These are phyloP conservation scores for Solanum dulcamara DNA, from an alignment of 257 asterid species.

Conservation along the genomic window DNA sequence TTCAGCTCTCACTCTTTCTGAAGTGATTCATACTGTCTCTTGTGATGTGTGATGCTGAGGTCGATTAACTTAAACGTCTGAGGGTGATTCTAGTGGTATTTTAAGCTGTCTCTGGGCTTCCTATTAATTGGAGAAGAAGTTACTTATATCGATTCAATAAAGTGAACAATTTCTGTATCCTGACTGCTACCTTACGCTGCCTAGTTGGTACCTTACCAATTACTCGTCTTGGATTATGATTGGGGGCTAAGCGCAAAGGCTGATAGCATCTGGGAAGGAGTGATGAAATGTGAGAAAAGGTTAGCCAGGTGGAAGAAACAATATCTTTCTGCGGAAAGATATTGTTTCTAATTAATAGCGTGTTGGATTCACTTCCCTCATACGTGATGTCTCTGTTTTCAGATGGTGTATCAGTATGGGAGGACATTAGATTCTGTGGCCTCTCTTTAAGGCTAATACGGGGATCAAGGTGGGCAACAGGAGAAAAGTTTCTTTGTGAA, in stretches of 20 bases:
- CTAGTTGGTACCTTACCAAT: not conserved
- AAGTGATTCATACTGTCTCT: not conserved
- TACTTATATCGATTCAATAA: not conserved
- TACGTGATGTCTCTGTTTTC: not conserved
- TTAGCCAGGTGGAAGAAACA: not conserved
- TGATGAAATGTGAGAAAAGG: not conserved
- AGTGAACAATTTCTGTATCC: not conserved
- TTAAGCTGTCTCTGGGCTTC: not conserved
- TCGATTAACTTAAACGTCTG: not conserved
- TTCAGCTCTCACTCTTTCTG: not conserved
- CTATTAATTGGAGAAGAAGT: not conserved
- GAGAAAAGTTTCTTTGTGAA: not conserved
- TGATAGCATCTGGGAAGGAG: not conserved
- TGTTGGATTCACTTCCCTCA: not conserved
- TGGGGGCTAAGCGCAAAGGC: not conserved
- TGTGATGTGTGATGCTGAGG: not conserved
- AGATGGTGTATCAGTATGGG: not conserved
- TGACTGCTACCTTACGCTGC: not conserved
- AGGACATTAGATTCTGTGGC: not conserved
- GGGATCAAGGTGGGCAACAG: not conserved
- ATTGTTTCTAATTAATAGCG: not conserved
- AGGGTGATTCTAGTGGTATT: not conserved
- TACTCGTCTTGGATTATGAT: not conserved
- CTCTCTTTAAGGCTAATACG: not conserved
- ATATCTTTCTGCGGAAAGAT: not conserved